phyloP scores from a whole-genome alignment of 2,329 filamentous ascomycete genomes.

The Emergomyces pasteurianus region DNA sequence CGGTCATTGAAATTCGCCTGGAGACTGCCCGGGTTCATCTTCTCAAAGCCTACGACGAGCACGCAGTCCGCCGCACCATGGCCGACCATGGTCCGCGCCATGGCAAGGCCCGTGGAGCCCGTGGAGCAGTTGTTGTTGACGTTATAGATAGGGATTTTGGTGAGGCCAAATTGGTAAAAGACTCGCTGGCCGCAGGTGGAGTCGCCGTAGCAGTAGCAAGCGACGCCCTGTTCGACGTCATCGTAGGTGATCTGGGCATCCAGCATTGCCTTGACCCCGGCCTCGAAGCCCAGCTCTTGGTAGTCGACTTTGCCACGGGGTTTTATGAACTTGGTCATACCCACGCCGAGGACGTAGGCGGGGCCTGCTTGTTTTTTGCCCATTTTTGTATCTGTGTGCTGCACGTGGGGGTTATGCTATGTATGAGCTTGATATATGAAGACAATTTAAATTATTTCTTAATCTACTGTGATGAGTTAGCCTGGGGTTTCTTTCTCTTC shows the following conservation, averaged over 20 bases:
- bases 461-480: neutral
- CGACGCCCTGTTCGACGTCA: constrained; percentile 85
- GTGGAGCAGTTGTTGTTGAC: constrained; percentile 99
- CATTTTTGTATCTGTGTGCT: constrained; percentile 34
- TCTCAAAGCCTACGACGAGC: constrained; percentile 89
- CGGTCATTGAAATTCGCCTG: constrained; percentile 77
- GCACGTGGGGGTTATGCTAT: constrained; percentile 12
- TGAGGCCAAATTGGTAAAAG: constrained; percentile 99
- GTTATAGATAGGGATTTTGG: constrained; percentile 89
- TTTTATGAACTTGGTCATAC: constrained; percentile 99
- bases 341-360: constrained; percentile 87
- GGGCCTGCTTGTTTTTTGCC: constrained; percentile 40
- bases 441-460: neutral
- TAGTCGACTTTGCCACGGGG: constrained; percentile 89
- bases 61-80: constrained; percentile 78
- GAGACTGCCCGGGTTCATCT: constrained; percentile 90
- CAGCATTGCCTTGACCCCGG: constrained; percentile 73
- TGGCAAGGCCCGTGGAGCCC: constrained; percentile 77
- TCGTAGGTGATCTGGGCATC: constrained; percentile 80
- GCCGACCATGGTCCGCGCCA: constrained; percentile 68
- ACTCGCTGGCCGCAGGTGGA: constrained; percentile 90
- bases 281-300: constrained; percentile 86
- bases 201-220: constrained; percentile 98
- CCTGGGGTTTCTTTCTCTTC: neutral
- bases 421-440: neutral